A percentile compares a stretch with the other conserved stretches of the same genome.
These are phyloP conservation scores for Ganoderma multipileum DNA, from an alignment of 1,284 basidiomycete genomes.

Conservation along the genomic window DNA sequence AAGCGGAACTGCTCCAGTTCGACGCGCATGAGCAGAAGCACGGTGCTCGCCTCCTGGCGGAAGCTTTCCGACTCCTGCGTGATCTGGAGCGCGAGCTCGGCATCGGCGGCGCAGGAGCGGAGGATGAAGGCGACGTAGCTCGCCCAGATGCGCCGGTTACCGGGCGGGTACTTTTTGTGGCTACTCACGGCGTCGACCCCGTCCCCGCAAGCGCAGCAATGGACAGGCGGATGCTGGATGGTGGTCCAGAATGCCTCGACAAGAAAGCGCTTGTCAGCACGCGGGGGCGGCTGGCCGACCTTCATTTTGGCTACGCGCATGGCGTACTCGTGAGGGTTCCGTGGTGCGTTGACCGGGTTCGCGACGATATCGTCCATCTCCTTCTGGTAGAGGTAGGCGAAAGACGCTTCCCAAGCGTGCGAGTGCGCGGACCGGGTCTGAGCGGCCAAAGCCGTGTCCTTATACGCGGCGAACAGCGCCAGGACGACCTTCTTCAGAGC, in stretches of 20 bases:
- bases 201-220: constrained; percentile 45
- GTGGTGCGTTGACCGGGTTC: constrained; percentile 45
- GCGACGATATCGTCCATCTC: constrained; percentile 49
- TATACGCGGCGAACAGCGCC: constrained; percentile 46
- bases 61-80: constrained; percentile 44
- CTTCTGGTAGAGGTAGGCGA: constrained; percentile 52
- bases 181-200: constrained; percentile 28
- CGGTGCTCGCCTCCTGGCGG: constrained; percentile 45
- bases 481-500: constrained; percentile 47
- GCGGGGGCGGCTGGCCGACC: constrained; percentile 60
- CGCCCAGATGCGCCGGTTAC: constrained; percentile 43
- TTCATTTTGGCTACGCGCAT: constrained; percentile 53
- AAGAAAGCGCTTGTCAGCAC: constrained; percentile 59
- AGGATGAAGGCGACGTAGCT: constrained; percentile 49
- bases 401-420: constrained; percentile 60
- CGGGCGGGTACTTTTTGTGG: constrained; percentile 29
- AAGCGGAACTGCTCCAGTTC: constrained; percentile 46
- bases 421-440: constrained; percentile 54
- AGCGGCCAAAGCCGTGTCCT: constrained; percentile 44
- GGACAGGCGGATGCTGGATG: constrained; percentile 51
- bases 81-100: constrained; percentile 48
- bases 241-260: constrained; percentile 60
- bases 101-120: constrained; percentile 49
- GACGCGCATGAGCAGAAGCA: constrained; percentile 45
- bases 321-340: constrained; percentile 51